phyloP scores from a whole-genome alignment of 192 early-diverging fungal species.

The Backusella luteola region DNA sequence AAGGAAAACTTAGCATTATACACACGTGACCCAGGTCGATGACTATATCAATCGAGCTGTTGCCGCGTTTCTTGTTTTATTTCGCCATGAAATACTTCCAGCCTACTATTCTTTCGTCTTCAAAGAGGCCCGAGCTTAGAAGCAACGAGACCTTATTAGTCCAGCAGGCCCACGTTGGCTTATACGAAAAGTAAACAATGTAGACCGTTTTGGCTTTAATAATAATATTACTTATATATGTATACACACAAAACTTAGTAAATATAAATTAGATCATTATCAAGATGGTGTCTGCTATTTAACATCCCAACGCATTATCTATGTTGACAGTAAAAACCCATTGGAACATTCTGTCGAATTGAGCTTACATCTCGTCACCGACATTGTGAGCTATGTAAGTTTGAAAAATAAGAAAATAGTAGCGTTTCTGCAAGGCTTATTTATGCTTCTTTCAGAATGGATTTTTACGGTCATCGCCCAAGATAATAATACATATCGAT shows the following conservation, averaged over 20 bases:
- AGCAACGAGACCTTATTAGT: conserved; percentile 51
- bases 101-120: conserved; percentile 43
- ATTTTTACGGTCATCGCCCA: conserved; percentile 62
- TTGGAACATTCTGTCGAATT: conserved; percentile 55
- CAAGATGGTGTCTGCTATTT: conserved; percentile 75
- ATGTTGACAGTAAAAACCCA: conserved; percentile 66
- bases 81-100: conserved; percentile 22
- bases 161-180: conserved; percentile 63
- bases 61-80: not conserved
- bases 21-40: not conserved
- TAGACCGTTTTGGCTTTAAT: not conserved
- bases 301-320: conserved; percentile 76
- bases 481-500: conserved; percentile 54
- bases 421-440: not conserved
- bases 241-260: conserved; percentile 37
- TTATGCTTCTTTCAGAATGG: conserved; percentile 32
- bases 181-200: conserved; percentile 63
- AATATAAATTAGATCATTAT: conserved; percentile 56
- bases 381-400: conserved; percentile 50
- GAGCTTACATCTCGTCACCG: conserved; percentile 43
- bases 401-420: not conserved
- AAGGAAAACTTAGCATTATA: not conserved
- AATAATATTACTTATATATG: not conserved
- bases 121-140: conserved; percentile 53
- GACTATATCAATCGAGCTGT: not conserved